Evolutionary conservation across 2,329 filamentous ascomycete species (phyloP), one percentile per base, ranked within the genome.

Genomic region (Ophiostoma sp.): DNA sequence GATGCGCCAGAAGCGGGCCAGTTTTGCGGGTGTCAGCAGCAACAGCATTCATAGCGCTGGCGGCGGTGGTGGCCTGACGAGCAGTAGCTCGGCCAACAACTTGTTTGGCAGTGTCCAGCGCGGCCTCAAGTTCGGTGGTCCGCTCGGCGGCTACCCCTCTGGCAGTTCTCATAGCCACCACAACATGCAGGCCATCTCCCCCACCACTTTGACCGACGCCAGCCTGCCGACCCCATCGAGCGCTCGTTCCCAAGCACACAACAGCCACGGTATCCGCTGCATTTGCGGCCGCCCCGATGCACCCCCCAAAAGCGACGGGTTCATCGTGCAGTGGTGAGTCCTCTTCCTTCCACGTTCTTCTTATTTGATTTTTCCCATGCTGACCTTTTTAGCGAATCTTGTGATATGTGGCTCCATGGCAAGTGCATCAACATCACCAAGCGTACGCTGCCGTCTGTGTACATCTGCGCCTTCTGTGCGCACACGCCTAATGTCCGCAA

Each of bases 361-460:
- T 72, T 1, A 12, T 50, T 59, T 59, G n/a, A 70, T 11, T 28
- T 63, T 17, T 33, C 59, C 28, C 68, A 1, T 33, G 2, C 33
- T 64, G 50, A 71, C 64, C 17, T 1, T 63, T 69, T 22, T 76
- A 91, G 89, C 77, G 87, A 90, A 81, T 89, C 88, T 31, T 91
- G 89, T 78, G 89, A 91, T 77, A 87, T 89, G 83, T 90, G 87
- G 85, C 85, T 91, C 39, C 89, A 91, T 78, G 88, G 87, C n/a
- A 84, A 84, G 73, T 91, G 89, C 78, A 84, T 90, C 77, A 88
- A 89, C 75, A 87, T 91, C 75, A 87, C 85, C 63, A 84, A 84
- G 66, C 84, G 86, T 73, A 85, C 84, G n/a, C 84, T 88, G 76
- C 88, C 89, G 5, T 83, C 84, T 15, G 87, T 91, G 5, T 91